Conservation (phyloP, 2,329 filamentous ascomycete species). For the Epicoccum nigrum region DNA sequence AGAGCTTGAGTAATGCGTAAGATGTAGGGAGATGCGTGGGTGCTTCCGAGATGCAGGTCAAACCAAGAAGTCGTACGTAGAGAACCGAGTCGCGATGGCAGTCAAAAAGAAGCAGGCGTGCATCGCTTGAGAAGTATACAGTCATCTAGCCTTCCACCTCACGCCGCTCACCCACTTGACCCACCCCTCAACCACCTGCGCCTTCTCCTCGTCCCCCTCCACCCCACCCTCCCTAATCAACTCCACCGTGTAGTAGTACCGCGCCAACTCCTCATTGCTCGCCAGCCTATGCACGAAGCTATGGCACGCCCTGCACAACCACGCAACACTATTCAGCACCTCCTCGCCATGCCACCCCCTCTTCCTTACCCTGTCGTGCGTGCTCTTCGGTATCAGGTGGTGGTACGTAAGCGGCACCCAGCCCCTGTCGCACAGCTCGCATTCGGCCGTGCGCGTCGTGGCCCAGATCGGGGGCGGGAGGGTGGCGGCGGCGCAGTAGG, state of each 20-base stretch:
- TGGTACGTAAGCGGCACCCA: constrained; percentile 83
- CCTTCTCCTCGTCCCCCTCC: constrained; percentile 64
- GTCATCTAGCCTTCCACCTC: constrained; percentile 67
- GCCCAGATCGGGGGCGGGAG: constrained; percentile 69
- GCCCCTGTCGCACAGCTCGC: constrained; percentile 77
- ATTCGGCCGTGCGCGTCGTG: constrained; percentile 61
- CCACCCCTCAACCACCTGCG: constrained; percentile 75
- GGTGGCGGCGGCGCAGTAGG: constrained; percentile 65
- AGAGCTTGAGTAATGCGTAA: no score
- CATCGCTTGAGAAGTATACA: no score
- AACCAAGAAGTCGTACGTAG: no score
- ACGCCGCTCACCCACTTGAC: constrained; percentile 74
- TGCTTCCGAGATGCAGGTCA: no score
- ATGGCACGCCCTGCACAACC: constrained; percentile 86
- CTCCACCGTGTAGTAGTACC: constrained; percentile 75
- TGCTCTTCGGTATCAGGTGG: constrained; percentile 79
- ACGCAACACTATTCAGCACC: constrained; percentile 79
- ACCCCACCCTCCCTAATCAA: constrained; percentile 73
- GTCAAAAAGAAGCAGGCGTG: no score
- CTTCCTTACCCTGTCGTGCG: constrained; percentile 77
- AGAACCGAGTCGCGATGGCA: no score
- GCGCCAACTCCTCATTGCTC: constrained; percentile 77
- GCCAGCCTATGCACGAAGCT: constrained; percentile 79
- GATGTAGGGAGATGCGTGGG: no score
- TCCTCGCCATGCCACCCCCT: constrained; percentile 79